Evolutionary conservation across 1,139 yeast species (phyloP).

Genomic region (Nakaseomyces glabratus): DNA sequence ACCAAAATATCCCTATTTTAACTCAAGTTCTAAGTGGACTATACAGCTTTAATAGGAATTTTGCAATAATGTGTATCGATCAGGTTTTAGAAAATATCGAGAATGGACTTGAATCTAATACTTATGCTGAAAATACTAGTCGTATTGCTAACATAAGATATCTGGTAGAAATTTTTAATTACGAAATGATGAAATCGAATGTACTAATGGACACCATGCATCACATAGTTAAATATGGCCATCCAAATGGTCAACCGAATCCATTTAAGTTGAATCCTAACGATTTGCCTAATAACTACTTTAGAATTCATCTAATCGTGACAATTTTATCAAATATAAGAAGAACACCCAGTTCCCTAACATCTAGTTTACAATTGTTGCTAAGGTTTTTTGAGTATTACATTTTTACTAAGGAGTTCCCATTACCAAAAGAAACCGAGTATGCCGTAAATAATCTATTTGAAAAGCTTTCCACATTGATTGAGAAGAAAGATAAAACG

Average conservation of each 20-base stretch:
- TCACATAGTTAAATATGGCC: slow-evolving; percentile 58
- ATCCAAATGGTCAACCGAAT: slow-evolving; percentile 53
- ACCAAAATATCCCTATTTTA: slow-evolving; percentile 44
- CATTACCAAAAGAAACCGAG: slow-evolving; percentile 58
- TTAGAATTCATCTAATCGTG: slow-evolving; percentile 53
- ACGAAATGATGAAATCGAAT: slow-evolving; percentile 39
- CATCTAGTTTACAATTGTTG: slow-evolving; percentile 37
- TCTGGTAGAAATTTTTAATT: slow-evolving; percentile 49
- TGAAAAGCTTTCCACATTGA: slow-evolving; percentile 18
- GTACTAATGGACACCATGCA: slow-evolving; percentile 49
- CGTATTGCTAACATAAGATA: slow-evolving; percentile 56
- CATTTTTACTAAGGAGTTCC: slow-evolving; percentile 52
- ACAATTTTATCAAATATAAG: slow-evolving; percentile 30
- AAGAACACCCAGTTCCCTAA: slow-evolving; percentile 16
- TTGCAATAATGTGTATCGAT: slow-evolving; percentile 48
- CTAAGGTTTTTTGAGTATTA: slow-evolving; percentile 67
- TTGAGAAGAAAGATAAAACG: slow-evolving; percentile 17
- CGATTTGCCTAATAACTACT: slow-evolving; percentile 63
- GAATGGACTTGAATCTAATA: slow-evolving; percentile 58
- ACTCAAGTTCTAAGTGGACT: slow-evolving; percentile 42
- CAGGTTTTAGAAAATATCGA: slow-evolving; percentile 53
- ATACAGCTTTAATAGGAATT: slow-evolving; percentile 33
- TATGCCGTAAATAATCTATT: slow-evolving; percentile 45
- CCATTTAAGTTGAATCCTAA: slow-evolving; percentile 35
- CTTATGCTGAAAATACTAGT: slow-evolving; percentile 49